Evolutionary conservation across 805 yeast genomes (phyloP), one percentile per base, ranked within the genome.

Genomic region (Candida ortonii): DNA sequence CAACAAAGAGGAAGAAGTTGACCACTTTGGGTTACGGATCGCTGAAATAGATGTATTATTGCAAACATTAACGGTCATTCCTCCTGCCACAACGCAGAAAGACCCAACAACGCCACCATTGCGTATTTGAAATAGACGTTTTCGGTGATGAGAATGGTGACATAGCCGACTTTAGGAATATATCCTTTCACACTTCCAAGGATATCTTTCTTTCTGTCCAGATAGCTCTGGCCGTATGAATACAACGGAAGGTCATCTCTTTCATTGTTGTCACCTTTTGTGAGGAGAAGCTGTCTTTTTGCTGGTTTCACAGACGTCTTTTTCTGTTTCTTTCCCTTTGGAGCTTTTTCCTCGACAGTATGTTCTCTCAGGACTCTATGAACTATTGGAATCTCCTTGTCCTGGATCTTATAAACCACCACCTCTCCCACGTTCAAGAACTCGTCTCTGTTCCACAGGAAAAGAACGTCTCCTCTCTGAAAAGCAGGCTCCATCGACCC

Each of bases 401-500:
- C 84, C 32, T 72, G 71, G 12, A 88, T 74, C 50, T 93, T 88
- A 56, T 93, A 93, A 5, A 93, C 97, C 10, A 93, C 97, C 16
- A 93, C 71, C 52, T 93, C 98, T 15, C 98, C 98, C 1, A 89
- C 93, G 28, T 75, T 66, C 14, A 80, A 77, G 19, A 61, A 57
- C 14, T 63, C 53, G 36, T 82, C 78, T 47, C 97, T 71, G 61
- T 93, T 93, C 95, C 96, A 89, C 37, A 93, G 67, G 52, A 93
- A 80, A 42, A 93, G 65, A 12, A 93, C 81, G 57, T 93, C 98
- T 32, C 98, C 98, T 63, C 98, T 76, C 63, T 93, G 97, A 71
- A 93, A 93, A 2, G 98, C 98, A 2, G 98, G 98, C 59, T 93
- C 98, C 98, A 93, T 93, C 2, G 97, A 90, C 5, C 98, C 98